Conservation (phyloP, 2,329 filamentous ascomycete species). For the Immersiporthe knoxdaviesiana region DNA sequence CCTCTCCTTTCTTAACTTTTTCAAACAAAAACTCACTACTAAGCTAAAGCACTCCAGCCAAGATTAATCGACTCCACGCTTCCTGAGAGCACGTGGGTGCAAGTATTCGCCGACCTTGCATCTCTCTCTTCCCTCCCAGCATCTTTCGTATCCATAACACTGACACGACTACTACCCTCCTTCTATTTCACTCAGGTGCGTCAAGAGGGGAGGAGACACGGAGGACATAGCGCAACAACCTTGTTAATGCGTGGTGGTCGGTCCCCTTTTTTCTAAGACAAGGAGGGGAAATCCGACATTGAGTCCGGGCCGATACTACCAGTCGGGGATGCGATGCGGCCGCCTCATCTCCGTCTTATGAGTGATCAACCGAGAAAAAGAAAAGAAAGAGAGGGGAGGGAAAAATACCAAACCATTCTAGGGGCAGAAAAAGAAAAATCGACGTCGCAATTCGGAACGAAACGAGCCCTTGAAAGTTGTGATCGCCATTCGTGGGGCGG, state of each 20-base stretch:
- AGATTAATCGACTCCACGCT: background rate
- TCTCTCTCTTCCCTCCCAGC: background rate
- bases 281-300: background rate
- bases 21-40: background rate
- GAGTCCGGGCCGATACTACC: background rate
- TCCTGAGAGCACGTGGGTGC: slow-evolving; percentile 16
- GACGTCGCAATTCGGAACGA: background rate
- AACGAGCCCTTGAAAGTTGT: background rate
- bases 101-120: slow-evolving; percentile 12
- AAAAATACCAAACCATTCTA: background rate
- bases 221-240: background rate
- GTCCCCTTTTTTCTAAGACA: background rate
- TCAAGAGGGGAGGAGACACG: too few relatives aligned
- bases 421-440: too few relatives aligned
- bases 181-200: background rate
- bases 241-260: too few relatives aligned
- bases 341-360: background rate
- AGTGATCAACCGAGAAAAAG: background rate
- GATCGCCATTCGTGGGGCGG: background rate
- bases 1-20: too few relatives aligned
- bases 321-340: background rate
- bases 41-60: background rate
- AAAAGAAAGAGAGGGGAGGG: background rate
- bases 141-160: background rate
- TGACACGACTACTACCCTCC: background rate